Conservation (phyloP, 768 basidiomycete genomes). For the Tricholoma hemisulphureum region DNA sequence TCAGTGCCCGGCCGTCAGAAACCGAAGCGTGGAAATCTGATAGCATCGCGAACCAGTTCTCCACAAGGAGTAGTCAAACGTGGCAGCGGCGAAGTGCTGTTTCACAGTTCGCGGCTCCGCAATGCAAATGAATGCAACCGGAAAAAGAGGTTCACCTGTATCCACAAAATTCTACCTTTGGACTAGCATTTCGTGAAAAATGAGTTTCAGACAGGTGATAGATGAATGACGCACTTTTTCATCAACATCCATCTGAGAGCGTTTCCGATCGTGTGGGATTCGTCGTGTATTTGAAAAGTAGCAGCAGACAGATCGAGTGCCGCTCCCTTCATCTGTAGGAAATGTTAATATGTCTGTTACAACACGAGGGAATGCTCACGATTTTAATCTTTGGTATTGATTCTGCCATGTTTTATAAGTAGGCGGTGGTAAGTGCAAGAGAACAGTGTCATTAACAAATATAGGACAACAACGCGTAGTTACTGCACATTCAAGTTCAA, state of each 20-base stretch:
- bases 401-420: slow-evolving; percentile 31
- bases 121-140: neutral
- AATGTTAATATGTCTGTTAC: neutral
- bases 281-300: slow-evolving; percentile 89
- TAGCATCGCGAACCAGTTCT: neutral
- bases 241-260: slow-evolving; percentile 96
- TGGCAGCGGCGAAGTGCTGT: slow-evolving; percentile 5
- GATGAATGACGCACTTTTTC: slow-evolving; percentile 76
- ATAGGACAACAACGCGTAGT: slow-evolving; percentile 13
- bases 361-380: slow-evolving; percentile 24
- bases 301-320: slow-evolving; percentile 80
- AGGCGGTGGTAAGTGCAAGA: too few relatives aligned
- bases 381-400: slow-evolving; percentile 42
- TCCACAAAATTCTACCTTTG: slow-evolving; percentile 97
- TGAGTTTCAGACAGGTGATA: slow-evolving; percentile 1
- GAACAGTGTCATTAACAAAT: slow-evolving; percentile 5
- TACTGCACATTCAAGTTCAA: too few relatives aligned
- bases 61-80: neutral
- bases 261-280: slow-evolving; percentile 96
- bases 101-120: neutral
- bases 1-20: neutral
- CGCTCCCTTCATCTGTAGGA: slow-evolving; percentile 75
- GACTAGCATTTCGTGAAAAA: slow-evolving; percentile 45
- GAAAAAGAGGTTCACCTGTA: slow-evolving; percentile 65
- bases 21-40: neutral